Conservation (phyloP, 371 early-diverging fungal genomes). For the Actinomucor elegans region DNA sequence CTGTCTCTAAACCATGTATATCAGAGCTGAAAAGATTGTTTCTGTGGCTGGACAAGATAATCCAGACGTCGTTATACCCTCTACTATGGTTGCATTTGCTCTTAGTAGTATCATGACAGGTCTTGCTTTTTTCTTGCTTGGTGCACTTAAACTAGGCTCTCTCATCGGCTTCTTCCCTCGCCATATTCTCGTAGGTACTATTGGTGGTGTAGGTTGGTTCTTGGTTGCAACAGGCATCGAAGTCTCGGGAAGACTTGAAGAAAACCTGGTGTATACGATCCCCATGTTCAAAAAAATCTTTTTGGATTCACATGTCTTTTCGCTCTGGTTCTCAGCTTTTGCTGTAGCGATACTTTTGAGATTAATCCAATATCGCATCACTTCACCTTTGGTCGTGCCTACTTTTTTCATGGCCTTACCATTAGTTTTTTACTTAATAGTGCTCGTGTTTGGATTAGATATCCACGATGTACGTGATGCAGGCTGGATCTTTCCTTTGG, state of each 20-base stretch:
- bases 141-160: constrained; percentile 77
- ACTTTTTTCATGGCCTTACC: constrained; percentile 84
- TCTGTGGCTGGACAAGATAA: constrained; percentile 56
- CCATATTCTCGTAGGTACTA: constrained; percentile 94
- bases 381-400: constrained; percentile 81
- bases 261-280: constrained; percentile 49
- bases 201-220: constrained; percentile 96
- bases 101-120: constrained; percentile 86
- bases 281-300: constrained; percentile 61
- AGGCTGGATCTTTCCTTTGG: constrained; percentile 89
- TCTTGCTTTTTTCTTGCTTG: constrained; percentile 82
- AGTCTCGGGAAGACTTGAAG: constrained; percentile 72
- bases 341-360: constrained; percentile 70
- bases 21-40: constrained; percentile 70
- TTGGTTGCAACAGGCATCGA: constrained; percentile 90
- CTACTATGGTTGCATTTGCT: constrained; percentile 89
- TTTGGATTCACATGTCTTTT: constrained; percentile 55
- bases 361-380: constrained; percentile 39
- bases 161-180: constrained; percentile 93
- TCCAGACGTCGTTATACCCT: constrained; percentile 75
- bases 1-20: neutral
- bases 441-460: constrained; percentile 60
- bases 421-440: constrained; percentile 68
- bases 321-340: constrained; percentile 82
- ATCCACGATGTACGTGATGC: constrained; percentile 65